Evolutionary conservation across 495 filamentous ascomycete genomes (phyloP).

Genomic region (Lentithecium fluviatile): DNA sequence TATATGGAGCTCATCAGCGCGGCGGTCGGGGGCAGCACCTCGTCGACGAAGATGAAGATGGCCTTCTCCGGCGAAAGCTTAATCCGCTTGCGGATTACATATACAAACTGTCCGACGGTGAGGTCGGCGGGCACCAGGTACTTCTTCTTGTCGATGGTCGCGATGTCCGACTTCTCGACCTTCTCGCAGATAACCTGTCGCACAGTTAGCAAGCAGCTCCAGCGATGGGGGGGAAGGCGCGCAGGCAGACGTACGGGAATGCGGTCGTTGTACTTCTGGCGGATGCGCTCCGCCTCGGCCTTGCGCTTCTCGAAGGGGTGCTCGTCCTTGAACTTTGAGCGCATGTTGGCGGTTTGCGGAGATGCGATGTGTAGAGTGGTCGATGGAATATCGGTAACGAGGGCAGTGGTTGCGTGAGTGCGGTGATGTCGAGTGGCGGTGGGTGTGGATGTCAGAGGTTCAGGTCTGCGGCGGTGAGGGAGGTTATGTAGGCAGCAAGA

Average conservation of each 20-base stretch:
- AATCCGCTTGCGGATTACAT: constrained; percentile 99
- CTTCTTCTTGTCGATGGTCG: constrained; percentile 99
- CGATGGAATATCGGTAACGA: not conserved
- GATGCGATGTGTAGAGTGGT: constrained; percentile 5
- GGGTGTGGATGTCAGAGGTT: constrained; percentile 19
- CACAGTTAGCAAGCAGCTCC: constrained; percentile 18
- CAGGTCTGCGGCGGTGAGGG: constrained; percentile 29
- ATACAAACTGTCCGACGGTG: constrained; percentile 99
- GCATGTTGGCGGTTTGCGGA: constrained; percentile 59
- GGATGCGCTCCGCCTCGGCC: constrained; percentile 98
- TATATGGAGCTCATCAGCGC: constrained; percentile 99
- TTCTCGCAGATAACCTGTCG: constrained; percentile 97
- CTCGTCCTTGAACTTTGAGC: constrained; percentile 99
- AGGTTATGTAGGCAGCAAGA: constrained; percentile 24
- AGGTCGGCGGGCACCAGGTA: constrained; percentile 97
- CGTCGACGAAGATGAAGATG: constrained; percentile 99
- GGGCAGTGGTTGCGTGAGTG: not conserved
- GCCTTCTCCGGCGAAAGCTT: constrained; percentile 99
- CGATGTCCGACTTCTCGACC: constrained; percentile 98
- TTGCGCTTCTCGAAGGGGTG: constrained; percentile 99
- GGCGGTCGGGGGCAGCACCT: constrained; percentile 93
- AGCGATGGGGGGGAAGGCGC: constrained; percentile 11
- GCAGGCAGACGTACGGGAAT: constrained; percentile 76
- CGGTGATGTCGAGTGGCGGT: not conserved
- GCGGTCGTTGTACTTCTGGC: constrained; percentile 97